Base-by-base conservation (phyloP, 768 basidiomycete genomes). In the Suillus luteus region DNA sequence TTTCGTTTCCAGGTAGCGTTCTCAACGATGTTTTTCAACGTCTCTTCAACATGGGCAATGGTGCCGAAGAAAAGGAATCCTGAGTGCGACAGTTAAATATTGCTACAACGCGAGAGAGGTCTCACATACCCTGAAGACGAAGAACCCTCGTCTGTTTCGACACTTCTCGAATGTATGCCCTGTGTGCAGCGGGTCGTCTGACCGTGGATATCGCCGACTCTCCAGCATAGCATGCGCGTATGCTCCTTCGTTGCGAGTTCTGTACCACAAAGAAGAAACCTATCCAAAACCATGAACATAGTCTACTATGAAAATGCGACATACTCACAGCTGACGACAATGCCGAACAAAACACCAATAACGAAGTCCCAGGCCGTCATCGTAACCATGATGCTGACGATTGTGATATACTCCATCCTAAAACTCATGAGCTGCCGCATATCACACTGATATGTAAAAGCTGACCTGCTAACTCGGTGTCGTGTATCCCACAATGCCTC, bases 281-380 rank as follows among this genome's bases (percentile, higher is more conserved):
- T 93, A 46, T 48, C 41, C 31, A 46, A 9, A 46, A 27, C 35
- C 19, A 1, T 41, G 54, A 33, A 22, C 19, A 62, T 33, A 8
- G 37, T 57, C 46, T 33, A 22, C 65, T 49, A 5, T 5, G 8
- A 57, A 11, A 46, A 43, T 5, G 55, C 10, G 4, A 48, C 54
- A 11, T 0, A 79, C 89, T 71, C 75, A 90, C 95, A 97, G 70
- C 93, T 93, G 62, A 95, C 87, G 62, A 96, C 79, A 70, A 99
- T 93, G 6, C 96, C 96, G 69, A 96, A 93, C 2, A 96, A 75
- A 0, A 99, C 92, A 0, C 96, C 96, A 67, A 90, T 86, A 7
- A 98, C 95, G 70, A 98, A 98, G 77, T 98, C 95, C 88, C 87
- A 94, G 3, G 84, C 83, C 2, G 95, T 96, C 96, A 98, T 99